Evolutionary conservation across 1,284 basidiomycete genomes (phyloP).

Genomic region (Rhodotorula sp.): DNA sequence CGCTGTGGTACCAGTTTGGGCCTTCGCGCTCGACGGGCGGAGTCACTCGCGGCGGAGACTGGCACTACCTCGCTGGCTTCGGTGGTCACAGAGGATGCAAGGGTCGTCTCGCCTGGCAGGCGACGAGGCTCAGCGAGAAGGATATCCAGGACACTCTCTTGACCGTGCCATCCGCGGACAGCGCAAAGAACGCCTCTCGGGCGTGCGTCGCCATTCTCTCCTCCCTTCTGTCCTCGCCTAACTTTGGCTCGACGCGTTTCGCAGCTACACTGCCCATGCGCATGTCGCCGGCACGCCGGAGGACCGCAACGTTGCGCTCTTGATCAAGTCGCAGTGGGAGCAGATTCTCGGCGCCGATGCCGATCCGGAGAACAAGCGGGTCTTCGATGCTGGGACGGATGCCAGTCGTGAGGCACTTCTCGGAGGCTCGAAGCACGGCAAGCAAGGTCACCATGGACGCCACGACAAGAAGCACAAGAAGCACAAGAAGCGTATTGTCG

Average conservation of each 20-base stretch:
- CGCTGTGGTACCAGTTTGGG: not conserved
- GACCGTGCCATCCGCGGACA: constrained; percentile 1
- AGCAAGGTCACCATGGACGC: not conserved
- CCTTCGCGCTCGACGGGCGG: not conserved
- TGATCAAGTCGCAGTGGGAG: constrained; percentile 42
- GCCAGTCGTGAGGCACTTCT: constrained; percentile 26
- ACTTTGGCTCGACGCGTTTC: not conserved
- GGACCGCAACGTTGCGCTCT: constrained; percentile 35
- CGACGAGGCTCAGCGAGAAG: not conserved
- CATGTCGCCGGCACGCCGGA: constrained; percentile 43
- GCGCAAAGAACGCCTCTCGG: constrained; percentile 8
- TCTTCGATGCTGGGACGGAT: constrained; percentile 40
- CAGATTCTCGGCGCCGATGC: constrained; percentile 19
- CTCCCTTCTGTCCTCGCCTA: not conserved
- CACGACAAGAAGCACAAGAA: not conserved
- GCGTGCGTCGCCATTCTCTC: constrained; percentile 9
- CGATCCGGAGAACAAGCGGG: constrained; percentile 14
- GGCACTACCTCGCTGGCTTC: not conserved
- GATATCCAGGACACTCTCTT: constrained; percentile 12
- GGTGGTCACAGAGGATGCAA: not conserved
- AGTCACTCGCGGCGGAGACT: not conserved
- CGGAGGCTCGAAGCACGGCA: not conserved
- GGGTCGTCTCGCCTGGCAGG: no score
- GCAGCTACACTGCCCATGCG: constrained; percentile 34
- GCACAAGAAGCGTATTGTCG: no score